These are phyloP conservation scores for Metarhizium sp. DNA, from an alignment of 2,329 filamentous ascomycete species.

Conservation along the genomic window DNA sequence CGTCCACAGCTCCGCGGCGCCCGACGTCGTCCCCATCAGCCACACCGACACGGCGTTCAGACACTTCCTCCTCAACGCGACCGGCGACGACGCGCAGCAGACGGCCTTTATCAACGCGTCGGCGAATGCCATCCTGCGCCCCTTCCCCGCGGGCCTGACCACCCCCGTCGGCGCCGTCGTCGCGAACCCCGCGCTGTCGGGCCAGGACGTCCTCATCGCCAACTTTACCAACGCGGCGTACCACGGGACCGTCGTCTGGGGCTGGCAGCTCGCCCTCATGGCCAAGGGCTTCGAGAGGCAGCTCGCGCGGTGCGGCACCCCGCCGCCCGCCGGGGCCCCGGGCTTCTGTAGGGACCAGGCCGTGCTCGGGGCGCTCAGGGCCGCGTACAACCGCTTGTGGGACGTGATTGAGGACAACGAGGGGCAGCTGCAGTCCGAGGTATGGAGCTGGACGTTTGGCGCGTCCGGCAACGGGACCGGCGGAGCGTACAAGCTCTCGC, in stretches of 20 bases:
- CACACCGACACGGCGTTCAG: slow-evolving; percentile 58
- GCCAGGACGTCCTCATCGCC: slow-evolving; percentile 32
- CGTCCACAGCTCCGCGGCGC: slow-evolving; percentile 40
- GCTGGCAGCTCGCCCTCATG: slow-evolving; percentile 57
- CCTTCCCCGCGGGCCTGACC: slow-evolving; percentile 40
- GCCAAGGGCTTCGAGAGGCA: slow-evolving; percentile 49
- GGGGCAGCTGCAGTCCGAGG: slow-evolving; percentile 29
- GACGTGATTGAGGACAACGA: slow-evolving; percentile 48
- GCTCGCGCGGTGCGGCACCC: slow-evolving; percentile 36
- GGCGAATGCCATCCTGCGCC: slow-evolving; percentile 44
- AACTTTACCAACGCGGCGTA: slow-evolving; percentile 48
- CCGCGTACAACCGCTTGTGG: slow-evolving; percentile 33
- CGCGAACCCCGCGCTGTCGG: slow-evolving; percentile 26
- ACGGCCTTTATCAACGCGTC: slow-evolving; percentile 35
- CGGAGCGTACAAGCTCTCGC: slow-evolving; percentile 12
- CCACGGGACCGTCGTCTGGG: slow-evolving; percentile 57
- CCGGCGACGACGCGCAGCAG: slow-evolving; percentile 30
- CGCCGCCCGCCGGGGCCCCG: slow-evolving; percentile 16
- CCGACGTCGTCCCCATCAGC: slow-evolving; percentile 36
- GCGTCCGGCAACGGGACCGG: not conserved
- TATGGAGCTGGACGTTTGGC: slow-evolving; percentile 47
- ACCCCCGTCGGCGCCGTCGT: no score
- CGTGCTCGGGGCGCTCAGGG: slow-evolving; percentile 20
- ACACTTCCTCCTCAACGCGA: slow-evolving; percentile 51
- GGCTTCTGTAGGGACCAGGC: slow-evolving; percentile 38